phyloP scores from a whole-genome alignment of 495 filamentous ascomycete genomes.

The Talaromyces adpressus region DNA sequence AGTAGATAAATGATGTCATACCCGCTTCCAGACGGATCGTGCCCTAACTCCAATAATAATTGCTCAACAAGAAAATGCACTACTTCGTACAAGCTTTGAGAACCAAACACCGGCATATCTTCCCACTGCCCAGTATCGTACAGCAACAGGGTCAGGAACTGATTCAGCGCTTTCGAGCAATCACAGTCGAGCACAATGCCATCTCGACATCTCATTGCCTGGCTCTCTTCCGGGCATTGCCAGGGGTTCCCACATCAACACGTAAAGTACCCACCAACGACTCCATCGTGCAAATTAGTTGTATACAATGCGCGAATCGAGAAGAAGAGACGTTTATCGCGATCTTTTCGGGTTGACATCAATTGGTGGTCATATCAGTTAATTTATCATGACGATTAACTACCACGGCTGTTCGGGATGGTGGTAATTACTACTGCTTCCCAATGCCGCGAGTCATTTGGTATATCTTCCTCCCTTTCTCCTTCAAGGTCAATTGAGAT shows the following conservation, averaged over 20 bases:
- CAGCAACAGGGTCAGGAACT: background rate
- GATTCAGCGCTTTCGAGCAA: background rate
- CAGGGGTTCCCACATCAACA: background rate
- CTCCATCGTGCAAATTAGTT: background rate
- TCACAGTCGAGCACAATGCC: background rate
- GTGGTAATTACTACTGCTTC: background rate
- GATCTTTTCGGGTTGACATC: background rate
- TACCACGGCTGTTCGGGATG: background rate
- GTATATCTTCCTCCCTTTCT: background rate
- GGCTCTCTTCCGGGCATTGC: background rate
- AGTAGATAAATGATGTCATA: too few species aligned
- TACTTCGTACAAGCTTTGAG: background rate
- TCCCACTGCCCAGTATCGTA: background rate
- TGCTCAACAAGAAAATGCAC: too few species aligned
- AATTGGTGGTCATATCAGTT: background rate
- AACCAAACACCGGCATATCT: background rate
- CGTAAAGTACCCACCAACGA: slow-evolving; percentile 1
- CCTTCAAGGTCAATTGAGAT: background rate
- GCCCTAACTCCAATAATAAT: too few species aligned
- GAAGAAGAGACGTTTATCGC: background rate
- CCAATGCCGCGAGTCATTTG: background rate
- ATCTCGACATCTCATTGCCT: background rate
- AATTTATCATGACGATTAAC: background rate
- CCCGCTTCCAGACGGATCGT: too few species aligned
- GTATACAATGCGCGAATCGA: background rate